phyloP scores from a whole-genome alignment of 2,329 filamentous ascomycete genomes.

The Aaosphaeria pasadenensis region DNA sequence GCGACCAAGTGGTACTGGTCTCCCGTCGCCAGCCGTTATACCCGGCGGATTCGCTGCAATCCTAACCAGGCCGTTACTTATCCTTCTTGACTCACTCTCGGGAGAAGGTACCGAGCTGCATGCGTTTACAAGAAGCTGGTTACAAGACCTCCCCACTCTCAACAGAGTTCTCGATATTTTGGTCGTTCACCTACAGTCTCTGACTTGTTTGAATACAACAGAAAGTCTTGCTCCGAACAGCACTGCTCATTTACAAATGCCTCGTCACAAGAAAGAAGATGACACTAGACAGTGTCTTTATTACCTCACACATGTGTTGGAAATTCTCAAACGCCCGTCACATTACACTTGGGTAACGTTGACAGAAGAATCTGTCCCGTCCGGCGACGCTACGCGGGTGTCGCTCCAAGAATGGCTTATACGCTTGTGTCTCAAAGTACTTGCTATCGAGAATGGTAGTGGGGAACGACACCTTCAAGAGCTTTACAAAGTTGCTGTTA shows the following conservation, averaged over 20 bases:
- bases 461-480: constrained; percentile 52
- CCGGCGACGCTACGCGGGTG: constrained; percentile 47
- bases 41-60: constrained; percentile 66
- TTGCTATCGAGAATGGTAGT: constrained; percentile 45
- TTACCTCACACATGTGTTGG: constrained; percentile 70
- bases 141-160: constrained; percentile 60
- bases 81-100: constrained; percentile 74
- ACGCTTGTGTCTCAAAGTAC: constrained; percentile 62
- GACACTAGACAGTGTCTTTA: constrained; percentile 77
- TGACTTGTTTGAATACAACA: constrained; percentile 22
- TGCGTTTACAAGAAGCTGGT: constrained; percentile 76
- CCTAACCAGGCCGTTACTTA: constrained; percentile 75
- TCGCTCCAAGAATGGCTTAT: constrained; percentile 65
- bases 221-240: constrained; percentile 14
- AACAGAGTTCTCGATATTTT: constrained; percentile 45
- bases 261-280: constrained; percentile 38
- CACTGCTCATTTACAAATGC: background rate
- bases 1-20: constrained; percentile 27
- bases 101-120: constrained; percentile 72
- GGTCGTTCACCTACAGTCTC: constrained; percentile 25
- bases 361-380: constrained; percentile 58
- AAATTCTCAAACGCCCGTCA: constrained; percentile 67
- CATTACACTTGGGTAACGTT: constrained; percentile 69
- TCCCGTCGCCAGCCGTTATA: constrained; percentile 20
- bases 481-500: constrained; percentile 68